Evolutionary conservation across 345 rosid species (phyloP).

Genomic region (Gossypium arboreum): DNA sequence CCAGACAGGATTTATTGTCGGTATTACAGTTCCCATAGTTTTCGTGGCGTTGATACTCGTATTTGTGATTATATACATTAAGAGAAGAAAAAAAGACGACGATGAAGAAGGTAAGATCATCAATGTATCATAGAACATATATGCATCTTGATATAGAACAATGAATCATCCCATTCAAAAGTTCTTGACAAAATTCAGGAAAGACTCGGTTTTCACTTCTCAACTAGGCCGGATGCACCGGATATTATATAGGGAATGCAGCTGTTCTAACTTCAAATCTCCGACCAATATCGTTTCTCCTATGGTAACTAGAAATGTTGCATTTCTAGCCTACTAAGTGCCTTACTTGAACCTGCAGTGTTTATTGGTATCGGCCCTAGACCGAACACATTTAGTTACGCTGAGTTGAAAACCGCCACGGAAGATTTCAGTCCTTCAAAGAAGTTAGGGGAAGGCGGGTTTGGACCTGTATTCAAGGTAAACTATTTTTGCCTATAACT

Average conservation of each 20-base stretch:
- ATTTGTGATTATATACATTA: constrained; percentile 9
- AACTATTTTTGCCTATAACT: not conserved
- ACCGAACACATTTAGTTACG: constrained; percentile 32
- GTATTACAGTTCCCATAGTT: constrained; percentile 21
- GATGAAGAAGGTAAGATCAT: constrained; percentile 26
- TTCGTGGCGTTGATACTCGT: constrained; percentile 15
- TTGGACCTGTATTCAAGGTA: constrained; percentile 39
- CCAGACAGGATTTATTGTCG: constrained; percentile 22
- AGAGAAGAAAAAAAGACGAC: not conserved
- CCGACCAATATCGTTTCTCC: too few relatives aligned
- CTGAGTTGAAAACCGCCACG: constrained; percentile 32
- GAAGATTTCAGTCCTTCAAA: constrained; percentile 31
- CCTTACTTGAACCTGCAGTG: constrained; percentile 23
- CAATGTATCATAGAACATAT: not conserved
- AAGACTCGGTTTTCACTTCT: not conserved
- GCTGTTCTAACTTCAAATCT: too few relatives aligned
- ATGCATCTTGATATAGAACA: not conserved
- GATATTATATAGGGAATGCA: too few relatives aligned
- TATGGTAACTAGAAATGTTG: too few relatives aligned
- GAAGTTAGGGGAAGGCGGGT: constrained; percentile 41
- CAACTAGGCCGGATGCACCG: too few relatives aligned
- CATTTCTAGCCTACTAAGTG: not conserved
- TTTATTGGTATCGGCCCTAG: constrained; percentile 24
- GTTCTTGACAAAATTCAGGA: too few relatives aligned
- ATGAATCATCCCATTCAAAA: too few relatives aligned